These are phyloP conservation scores for Artomyces pyxidatus DNA, from an alignment of 768 basidiomycete genomes.

Conservation along the genomic window DNA sequence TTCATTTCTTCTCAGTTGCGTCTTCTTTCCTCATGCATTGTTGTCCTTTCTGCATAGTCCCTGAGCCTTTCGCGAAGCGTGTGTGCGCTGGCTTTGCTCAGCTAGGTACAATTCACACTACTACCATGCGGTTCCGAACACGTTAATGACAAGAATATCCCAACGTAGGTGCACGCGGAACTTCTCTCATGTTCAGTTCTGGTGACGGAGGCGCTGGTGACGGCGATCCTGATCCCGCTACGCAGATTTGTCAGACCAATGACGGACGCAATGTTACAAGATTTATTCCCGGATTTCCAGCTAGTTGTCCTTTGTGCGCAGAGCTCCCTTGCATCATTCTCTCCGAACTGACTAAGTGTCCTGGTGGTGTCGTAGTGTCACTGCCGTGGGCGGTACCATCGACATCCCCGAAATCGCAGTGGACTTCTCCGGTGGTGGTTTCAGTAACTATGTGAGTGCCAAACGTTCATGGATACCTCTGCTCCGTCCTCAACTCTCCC, in stretches of 20 bases:
- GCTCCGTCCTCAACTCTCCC: too few species aligned
- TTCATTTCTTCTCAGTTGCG: constrained; percentile 20
- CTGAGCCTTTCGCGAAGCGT: constrained; percentile 46
- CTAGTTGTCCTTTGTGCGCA: constrained; percentile 34
- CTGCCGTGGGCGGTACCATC: constrained; percentile 60
- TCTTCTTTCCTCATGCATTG: constrained; percentile 26
- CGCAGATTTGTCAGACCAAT: constrained; percentile 49
- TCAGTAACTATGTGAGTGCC: constrained; percentile 57
- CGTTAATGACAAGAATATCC: neutral
- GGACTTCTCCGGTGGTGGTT: constrained; percentile 64
- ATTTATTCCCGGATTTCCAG: constrained; percentile 52
- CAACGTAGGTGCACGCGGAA: constrained; percentile 48
- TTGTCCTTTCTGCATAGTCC: constrained; percentile 31
- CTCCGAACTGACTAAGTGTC: too few species aligned
- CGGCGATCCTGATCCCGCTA: constrained; percentile 43
- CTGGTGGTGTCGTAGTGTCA: constrained; percentile 38
- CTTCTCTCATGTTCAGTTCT: constrained; percentile 59
- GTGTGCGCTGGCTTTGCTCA: constrained; percentile 55
- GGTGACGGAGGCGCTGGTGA: constrained; percentile 72
- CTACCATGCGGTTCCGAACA: too few species aligned
- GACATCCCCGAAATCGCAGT: constrained; percentile 50
- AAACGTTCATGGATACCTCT: too few species aligned
- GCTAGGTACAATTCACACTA: constrained; percentile 51
- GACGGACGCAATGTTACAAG: constrained; percentile 44
- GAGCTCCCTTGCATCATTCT: too few species aligned